These are phyloP conservation scores for Corylus heterophylla DNA, from an alignment of 306 rosid species.

Conservation along the genomic window DNA sequence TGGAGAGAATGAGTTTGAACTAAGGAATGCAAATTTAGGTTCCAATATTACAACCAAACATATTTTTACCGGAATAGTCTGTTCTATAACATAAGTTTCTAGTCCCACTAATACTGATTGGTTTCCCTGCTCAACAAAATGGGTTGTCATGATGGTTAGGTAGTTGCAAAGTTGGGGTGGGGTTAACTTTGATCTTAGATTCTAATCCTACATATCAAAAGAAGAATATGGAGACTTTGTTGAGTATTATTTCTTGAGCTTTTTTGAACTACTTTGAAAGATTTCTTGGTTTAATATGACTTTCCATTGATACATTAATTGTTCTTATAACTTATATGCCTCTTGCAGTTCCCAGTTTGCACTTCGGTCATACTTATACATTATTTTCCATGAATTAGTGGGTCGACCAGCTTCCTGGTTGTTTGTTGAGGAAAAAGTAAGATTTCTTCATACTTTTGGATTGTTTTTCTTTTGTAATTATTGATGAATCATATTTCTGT, in stretches of 20 bases:
- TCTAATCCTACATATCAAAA: neutral
- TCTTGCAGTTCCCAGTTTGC: conserved; percentile 94
- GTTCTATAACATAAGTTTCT: neutral
- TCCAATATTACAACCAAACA: neutral
- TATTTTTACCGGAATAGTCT: neutral
- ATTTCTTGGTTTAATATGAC: conserved; percentile 4
- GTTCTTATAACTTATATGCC: conserved; percentile 18
- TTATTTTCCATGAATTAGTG: conserved; percentile 83
- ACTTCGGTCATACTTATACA: conserved; percentile 89
- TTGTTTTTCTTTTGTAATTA: conserved; percentile 11
- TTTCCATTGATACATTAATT: conserved; percentile 15
- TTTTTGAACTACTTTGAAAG: neutral
- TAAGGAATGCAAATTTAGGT: neutral
- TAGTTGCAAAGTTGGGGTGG: neutral
- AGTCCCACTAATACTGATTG: neutral
- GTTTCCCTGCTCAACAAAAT: too few species aligned
- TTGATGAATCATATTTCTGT: conserved; percentile 5
- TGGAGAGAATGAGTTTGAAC: neutral
- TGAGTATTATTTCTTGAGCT: neutral
- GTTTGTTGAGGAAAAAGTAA: conserved; percentile 79
- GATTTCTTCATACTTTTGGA: conserved; percentile 22
- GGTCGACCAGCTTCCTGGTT: conserved; percentile 86
- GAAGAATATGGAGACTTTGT: neutral
- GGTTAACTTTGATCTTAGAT: neutral
- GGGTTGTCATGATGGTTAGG: neutral